Percentiles rank a stretch among this genome's conserved stretches.
phyloP scores from a whole-genome alignment of 2,329 filamentous ascomycete species.

The Colletotrichum chlorophyti region DNA sequence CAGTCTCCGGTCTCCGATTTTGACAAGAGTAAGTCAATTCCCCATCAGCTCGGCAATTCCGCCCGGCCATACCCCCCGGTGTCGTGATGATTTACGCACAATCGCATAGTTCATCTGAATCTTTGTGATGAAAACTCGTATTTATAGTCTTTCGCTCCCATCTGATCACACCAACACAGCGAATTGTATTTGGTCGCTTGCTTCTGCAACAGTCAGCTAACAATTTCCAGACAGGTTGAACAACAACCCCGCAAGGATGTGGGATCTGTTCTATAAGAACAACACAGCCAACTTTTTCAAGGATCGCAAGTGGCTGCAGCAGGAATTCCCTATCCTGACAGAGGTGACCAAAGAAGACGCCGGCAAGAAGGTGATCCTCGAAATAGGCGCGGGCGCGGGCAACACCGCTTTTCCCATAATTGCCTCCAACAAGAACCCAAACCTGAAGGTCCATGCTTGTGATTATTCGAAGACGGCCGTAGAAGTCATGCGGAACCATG shows the following conservation, averaged over 20 bases:
- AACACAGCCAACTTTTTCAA: slow-evolving; percentile 99
- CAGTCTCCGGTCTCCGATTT: slow-evolving; percentile 89
- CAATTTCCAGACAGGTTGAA: slow-evolving; percentile 77
- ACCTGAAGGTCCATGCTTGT: slow-evolving; percentile 87
- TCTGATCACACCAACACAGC: slow-evolving; percentile 57
- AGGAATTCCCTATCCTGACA: slow-evolving; percentile 91
- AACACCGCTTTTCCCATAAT: slow-evolving; percentile 96
- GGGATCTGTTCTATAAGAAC: slow-evolving; percentile 98
- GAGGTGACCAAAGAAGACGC: slow-evolving; percentile 75
- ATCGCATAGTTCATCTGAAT: slow-evolving; percentile 68
- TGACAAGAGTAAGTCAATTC: slow-evolving; percentile 73
- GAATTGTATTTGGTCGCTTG: slow-evolving; percentile 22
- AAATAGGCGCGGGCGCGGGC: slow-evolving; percentile 93
- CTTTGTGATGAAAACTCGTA: slow-evolving; percentile 59
- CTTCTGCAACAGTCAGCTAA: slow-evolving; percentile 44
- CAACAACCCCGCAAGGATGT: slow-evolving; percentile 89
- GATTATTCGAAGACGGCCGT: slow-evolving; percentile 97
- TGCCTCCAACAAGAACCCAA: slow-evolving; percentile 80
- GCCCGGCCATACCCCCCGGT: slow-evolving; percentile 29
- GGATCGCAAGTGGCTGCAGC: slow-evolving; percentile 94
- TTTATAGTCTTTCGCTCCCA: slow-evolving; percentile 77
- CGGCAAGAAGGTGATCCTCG: slow-evolving; percentile 75
- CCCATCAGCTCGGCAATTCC: not conserved
- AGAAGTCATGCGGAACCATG: slow-evolving; percentile 85
- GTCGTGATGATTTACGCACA: slow-evolving; percentile 40